Base-by-base conservation (phyloP, 306 rosid species). In the Morella rubra region DNA sequence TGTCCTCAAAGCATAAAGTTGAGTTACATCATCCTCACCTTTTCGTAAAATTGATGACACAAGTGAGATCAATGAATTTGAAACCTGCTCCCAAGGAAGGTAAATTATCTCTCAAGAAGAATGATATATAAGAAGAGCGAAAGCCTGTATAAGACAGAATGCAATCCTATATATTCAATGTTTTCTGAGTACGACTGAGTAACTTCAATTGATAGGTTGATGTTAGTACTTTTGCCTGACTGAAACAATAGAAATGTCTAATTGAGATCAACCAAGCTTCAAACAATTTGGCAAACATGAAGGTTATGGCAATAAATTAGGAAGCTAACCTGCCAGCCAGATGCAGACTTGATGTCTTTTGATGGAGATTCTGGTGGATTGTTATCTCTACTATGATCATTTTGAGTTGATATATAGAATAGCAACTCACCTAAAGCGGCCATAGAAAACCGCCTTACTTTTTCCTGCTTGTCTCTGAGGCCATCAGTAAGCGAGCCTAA, bases 11-110 rank as follows among this genome's bases (percentile, higher is more conserved):
- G 96, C 99, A 86, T 95, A 92, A 73, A 92, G 82, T 81, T 95
- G 97, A 68, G 97, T 95, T 67, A 92, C 69, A 80, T 92, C 99
- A 75, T 95, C 99, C 86, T 95, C 99, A 65, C 99, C 99, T 84
- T 91, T 95, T 45, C 97, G 89, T 73, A 95, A 82, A 32, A 92
- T 83, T 74, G 97, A 90, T 64, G 99, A 82, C 62, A 95, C 97
- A 58, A 92, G 68, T 55, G 96, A 87, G 66, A 95, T 84, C 80
- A 90, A 85, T 66, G 97, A 84, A 88, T 95, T 95, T 65, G 92
- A 80, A 77, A 95, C 97, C 99, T 95, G 90, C 84, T 74, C 19
- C 68, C 76, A 53, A 37, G 49, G 22, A 60, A 77, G 76, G 54
- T 55, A 73, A 69, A 45, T 62, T 20, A 75, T 77, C 50, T 64